phyloP scores from a whole-genome alignment of 768 basidiomycete genomes.

The Leccinellum rugosiceps region DNA sequence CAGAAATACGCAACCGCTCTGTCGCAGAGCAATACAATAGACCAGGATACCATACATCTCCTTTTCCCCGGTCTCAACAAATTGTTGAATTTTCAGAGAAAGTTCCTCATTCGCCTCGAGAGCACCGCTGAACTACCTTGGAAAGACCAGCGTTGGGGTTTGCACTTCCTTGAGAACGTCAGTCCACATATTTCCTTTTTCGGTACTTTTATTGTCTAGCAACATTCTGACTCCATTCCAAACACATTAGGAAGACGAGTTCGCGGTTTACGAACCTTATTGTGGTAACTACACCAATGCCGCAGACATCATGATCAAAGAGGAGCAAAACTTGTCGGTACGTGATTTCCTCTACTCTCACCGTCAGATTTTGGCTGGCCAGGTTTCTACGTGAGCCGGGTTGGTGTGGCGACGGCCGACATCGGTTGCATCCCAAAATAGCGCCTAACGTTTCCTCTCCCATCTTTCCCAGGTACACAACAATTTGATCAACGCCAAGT shows the following conservation, averaged over 20 bases:
- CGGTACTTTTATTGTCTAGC: constrained; percentile 41
- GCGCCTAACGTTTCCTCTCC: constrained; percentile 14
- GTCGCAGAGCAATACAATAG: constrained; percentile 77
- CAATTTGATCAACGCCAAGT: constrained; percentile 83
- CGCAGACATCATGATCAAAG: constrained; percentile 76
- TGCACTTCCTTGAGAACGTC: constrained; percentile 79
- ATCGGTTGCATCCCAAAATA: constrained; percentile 16
- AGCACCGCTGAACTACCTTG: constrained; percentile 79
- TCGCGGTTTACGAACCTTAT: constrained; percentile 94
- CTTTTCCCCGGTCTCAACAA: constrained; percentile 95
- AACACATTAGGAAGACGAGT: constrained; percentile 86
- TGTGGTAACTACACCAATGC: constrained; percentile 93
- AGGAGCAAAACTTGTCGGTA: constrained; percentile 84
- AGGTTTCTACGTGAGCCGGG: constrained; percentile 15
- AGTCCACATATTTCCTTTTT: constrained; percentile 30
- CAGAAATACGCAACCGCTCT: constrained; percentile 89
- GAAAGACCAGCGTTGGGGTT: constrained; percentile 86
- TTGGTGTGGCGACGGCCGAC: constrained; percentile 26
- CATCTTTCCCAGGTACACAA: constrained; percentile 58
- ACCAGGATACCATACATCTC: constrained; percentile 92
- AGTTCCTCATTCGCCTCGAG: constrained; percentile 88
- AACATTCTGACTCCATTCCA: not conserved
- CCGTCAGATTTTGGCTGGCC: constrained; percentile 1
- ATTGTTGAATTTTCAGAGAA: constrained; percentile 93
- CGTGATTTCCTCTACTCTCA: constrained; percentile 33